These are phyloP conservation scores for Colletotrichum endophyticum DNA, from an alignment of 2,329 filamentous ascomycete species.

Conservation along the genomic window DNA sequence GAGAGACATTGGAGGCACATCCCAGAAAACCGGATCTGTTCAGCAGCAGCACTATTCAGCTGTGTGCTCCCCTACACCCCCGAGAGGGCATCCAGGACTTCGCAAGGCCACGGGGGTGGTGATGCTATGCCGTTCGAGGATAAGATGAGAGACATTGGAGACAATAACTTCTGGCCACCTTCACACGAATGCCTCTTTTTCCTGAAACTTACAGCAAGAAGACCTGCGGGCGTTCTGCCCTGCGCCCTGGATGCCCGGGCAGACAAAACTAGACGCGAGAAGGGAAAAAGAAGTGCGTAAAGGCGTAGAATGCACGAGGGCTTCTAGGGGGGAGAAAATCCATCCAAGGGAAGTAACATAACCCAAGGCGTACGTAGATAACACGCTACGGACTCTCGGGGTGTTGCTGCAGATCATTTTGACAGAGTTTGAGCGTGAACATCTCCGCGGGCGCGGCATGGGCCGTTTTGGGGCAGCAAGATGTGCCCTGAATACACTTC, in stretches of 20 bases:
- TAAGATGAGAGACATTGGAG: background rate
- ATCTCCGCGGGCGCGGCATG: background rate
- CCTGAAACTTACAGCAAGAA: background rate
- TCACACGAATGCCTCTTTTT: background rate
- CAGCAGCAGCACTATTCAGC: background rate
- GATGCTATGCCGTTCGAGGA: background rate
- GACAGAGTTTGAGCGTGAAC: background rate
- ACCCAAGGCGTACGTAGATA: background rate
- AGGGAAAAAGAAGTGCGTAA: background rate
- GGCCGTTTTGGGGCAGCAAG: background rate
- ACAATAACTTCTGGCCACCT: background rate
- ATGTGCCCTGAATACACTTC: background rate
- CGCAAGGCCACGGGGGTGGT: background rate
- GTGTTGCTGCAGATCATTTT: background rate
- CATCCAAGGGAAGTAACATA: background rate
- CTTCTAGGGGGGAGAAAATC: background rate
- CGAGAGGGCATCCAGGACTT: background rate
- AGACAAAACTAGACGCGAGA: background rate
- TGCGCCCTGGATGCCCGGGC: background rate
- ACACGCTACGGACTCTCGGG: background rate
- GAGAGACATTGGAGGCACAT: background rate
- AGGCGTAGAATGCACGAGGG: background rate
- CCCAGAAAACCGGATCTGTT: background rate
- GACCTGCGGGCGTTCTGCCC: background rate
- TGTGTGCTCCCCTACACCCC: background rate